Percentiles rank a stretch among this genome's conserved stretches.
phyloP scores from a whole-genome alignment of 1,284 basidiomycete species.

The Rugosomyces carneus region DNA sequence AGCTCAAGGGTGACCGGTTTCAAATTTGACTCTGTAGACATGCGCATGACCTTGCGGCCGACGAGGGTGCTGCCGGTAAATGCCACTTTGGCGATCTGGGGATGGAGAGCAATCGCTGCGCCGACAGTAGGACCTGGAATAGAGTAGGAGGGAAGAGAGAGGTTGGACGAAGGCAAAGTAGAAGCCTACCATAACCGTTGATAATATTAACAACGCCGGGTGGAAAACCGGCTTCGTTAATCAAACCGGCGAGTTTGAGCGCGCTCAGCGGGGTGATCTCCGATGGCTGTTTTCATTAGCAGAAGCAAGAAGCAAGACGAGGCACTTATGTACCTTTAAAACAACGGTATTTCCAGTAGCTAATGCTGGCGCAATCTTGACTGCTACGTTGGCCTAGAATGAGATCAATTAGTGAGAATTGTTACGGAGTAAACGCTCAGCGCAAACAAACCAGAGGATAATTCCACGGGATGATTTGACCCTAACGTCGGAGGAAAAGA shows the following conservation, averaged over 20 bases:
- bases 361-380: constrained; percentile 80
- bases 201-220: constrained; percentile 68
- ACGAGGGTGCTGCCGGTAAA: constrained; percentile 67
- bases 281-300: constrained; percentile 42
- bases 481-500: constrained; percentile 24
- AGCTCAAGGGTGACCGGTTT: constrained; percentile 83
- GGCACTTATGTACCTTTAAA: constrained; percentile 42
- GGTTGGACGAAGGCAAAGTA: not conserved
- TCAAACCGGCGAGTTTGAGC: constrained; percentile 42
- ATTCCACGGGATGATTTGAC: constrained; percentile 74
- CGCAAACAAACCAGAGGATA: constrained; percentile 29
- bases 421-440: not conserved
- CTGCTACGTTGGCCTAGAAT: constrained; percentile 46
- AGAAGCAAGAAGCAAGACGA: too few relatives aligned
- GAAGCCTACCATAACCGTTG: constrained; percentile 55
- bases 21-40: constrained; percentile 70
- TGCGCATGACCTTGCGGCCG: constrained; percentile 73
- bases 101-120: constrained; percentile 48
- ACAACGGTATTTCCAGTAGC: constrained; percentile 77
- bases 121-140: constrained; percentile 55
- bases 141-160: not conserved
- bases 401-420: not conserved
- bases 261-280: constrained; percentile 82
- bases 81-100: constrained; percentile 51
- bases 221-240: constrained; percentile 51